A percentile compares a stretch with the other conserved stretches of the same genome.
Conservation (phyloP, 345 rosid genomes). For the Gossypium thurberi region DNA sequence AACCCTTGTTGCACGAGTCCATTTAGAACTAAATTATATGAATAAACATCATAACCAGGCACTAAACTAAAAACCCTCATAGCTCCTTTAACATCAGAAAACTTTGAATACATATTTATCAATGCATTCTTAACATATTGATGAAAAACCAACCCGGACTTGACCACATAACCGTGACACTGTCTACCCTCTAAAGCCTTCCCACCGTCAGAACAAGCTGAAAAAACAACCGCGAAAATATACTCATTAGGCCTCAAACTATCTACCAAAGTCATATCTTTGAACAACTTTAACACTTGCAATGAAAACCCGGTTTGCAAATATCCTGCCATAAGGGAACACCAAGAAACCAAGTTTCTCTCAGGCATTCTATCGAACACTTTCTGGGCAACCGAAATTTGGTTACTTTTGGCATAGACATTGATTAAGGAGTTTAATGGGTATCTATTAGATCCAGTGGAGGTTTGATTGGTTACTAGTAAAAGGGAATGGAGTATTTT, state of each 20-base stretch:
- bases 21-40: constrained; percentile 52
- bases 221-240: constrained; percentile 49
- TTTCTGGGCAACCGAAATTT: constrained; percentile 37
- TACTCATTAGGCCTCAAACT: constrained; percentile 50
- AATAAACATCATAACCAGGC: constrained; percentile 37
- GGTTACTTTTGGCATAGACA: constrained; percentile 48
- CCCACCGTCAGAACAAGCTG: constrained; percentile 42
- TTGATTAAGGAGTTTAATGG: constrained; percentile 46
- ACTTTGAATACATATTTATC: constrained; percentile 45
- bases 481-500: constrained; percentile 57
- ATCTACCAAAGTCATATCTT: constrained; percentile 37
- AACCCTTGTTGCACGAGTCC: constrained; percentile 49
- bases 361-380: constrained; percentile 56
- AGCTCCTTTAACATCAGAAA: constrained; percentile 36
- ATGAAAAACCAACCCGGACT: constrained; percentile 51
- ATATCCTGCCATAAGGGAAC: constrained; percentile 69
- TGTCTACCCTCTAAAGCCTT: constrained; percentile 55
- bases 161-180: constrained; percentile 54
- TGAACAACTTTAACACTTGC: constrained; percentile 51
- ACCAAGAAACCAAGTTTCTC: constrained; percentile 61
- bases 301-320: constrained; percentile 36
- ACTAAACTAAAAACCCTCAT: constrained; percentile 32
- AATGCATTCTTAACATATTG: constrained; percentile 57
- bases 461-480: constrained; percentile 22
- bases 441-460: constrained; percentile 1